A percentile compares a stretch with the other conserved stretches of the same genome.
Evolutionary conservation across 768 basidiomycete genomes (phyloP).

Genomic region (Xerocomus spinulosus): DNA sequence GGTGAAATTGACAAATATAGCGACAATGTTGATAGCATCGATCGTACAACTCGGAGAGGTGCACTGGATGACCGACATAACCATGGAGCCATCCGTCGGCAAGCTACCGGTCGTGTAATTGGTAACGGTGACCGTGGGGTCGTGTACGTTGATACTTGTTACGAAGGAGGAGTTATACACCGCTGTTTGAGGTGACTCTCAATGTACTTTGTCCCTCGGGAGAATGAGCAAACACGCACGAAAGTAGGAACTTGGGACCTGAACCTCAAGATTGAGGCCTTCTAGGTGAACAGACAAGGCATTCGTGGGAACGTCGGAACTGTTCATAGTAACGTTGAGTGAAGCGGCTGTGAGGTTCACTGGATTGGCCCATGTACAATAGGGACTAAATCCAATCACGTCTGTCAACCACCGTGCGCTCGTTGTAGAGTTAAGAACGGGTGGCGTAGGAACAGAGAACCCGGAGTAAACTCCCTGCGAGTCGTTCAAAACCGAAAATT

Average conservation of each 20-base stretch:
- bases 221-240: constrained; percentile 5
- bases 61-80: constrained; percentile 16
- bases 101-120: constrained; percentile 15
- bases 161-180: constrained; percentile 4
- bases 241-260: constrained; percentile 13
- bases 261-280: constrained; percentile 8
- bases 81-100: constrained; percentile 13
- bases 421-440: constrained; percentile 7
- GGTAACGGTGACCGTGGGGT: constrained; percentile 10
- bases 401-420: constrained; percentile 24
- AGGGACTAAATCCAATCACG: constrained; percentile 18
- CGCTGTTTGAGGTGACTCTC: constrained; percentile 1
- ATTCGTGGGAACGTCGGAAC: not conserved
- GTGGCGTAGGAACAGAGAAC: constrained; percentile 8
- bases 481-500: constrained; percentile 10
- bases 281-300: constrained; percentile 8
- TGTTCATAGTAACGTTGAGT: constrained; percentile 17
- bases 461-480: constrained; percentile 9
- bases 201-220: not conserved
- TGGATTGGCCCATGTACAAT: constrained; percentile 20
- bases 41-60: constrained; percentile 8
- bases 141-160: constrained; percentile 12
- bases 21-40: constrained; percentile 5
- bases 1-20: constrained; percentile 12
- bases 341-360: constrained; percentile 12